These are phyloP conservation scores for Arabidopsis hybrid DNA, from an alignment of 441 rosid genomes.

Conservation along the genomic window DNA sequence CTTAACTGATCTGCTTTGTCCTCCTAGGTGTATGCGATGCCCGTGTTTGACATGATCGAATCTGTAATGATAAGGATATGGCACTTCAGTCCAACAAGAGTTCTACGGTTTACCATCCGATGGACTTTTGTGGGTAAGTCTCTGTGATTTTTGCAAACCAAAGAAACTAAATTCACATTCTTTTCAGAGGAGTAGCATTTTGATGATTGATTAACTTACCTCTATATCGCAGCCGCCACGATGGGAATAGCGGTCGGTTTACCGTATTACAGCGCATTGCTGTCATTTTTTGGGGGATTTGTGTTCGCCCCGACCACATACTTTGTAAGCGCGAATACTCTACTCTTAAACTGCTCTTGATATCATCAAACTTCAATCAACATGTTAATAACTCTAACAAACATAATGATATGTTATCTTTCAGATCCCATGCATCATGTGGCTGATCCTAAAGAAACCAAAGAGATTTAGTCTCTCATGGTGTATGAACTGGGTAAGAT, in stretches of 20 bases:
- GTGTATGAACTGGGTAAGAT: slow-evolving; percentile 63
- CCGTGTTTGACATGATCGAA: slow-evolving; percentile 76
- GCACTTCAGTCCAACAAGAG: slow-evolving; percentile 50
- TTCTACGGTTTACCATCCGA: slow-evolving; percentile 53
- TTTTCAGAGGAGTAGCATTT: not conserved
- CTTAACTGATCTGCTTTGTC: not conserved
- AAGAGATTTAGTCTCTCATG: slow-evolving; percentile 61
- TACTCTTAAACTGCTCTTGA: not conserved
- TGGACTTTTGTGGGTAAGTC: slow-evolving; percentile 62
- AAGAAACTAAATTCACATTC: not conserved
- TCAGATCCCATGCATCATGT: slow-evolving; percentile 70
- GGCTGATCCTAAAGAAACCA: slow-evolving; percentile 68
- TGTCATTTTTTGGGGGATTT: slow-evolving; percentile 72
- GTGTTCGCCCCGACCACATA: slow-evolving; percentile 69
- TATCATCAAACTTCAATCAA: too few species aligned
- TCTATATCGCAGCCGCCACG: slow-evolving; percentile 52
- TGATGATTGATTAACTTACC: not conserved
- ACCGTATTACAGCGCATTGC: slow-evolving; percentile 70
- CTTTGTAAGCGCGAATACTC: slow-evolving; percentile 51
- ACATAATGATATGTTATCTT: not conserved
- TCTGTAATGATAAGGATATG: slow-evolving; percentile 59
- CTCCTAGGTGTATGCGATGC: slow-evolving; percentile 65
- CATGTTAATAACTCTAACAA: not conserved
- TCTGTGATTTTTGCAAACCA: not conserved
- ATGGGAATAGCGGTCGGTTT: slow-evolving; percentile 60